Evolutionary conservation across 352 stramenopile species (phyloP), one percentile per base, ranked within the genome.

Genomic region (Phytophthora lateralis): DNA sequence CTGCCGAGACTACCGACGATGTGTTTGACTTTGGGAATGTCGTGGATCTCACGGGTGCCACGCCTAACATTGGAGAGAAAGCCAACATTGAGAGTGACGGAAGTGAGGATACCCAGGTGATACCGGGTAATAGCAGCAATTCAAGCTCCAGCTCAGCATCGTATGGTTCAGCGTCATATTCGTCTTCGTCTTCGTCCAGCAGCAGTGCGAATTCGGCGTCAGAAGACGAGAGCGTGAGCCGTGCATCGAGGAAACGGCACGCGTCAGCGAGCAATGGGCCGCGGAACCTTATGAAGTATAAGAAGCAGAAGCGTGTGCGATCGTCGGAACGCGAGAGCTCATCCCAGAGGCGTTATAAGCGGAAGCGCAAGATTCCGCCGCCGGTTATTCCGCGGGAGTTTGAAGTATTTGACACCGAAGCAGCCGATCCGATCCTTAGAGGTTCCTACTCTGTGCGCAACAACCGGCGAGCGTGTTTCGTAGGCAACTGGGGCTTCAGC

Each of bases 401-500:
- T 63, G 20, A 38, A 3, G 50, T 81, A n/a, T 91, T 91, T 32
- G 46, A 84, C 8, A 61, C 30, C 15, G 72, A 77, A 32, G 52
- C 68, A 7, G 39, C 55, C 3, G 75, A 90, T 55, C 82, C 82
- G 14, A 82, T 89, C 30, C 66, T 92, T 38, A 81, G 71, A 26
- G 82, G 82, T 5, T 62, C 63, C 7, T 92, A 92, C 52, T 27
- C 47, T 35, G 53, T 88, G 43, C 71, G 63, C 1, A 65, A 58
- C 20, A 77, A 66, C 43, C 72, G 75, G 12, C 78, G 79, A 10
- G 82, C 75, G 3, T 67, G 69, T 41, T 90, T 90, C 47, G 53
- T 68, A 2, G 82, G 82, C 0, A 53, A 71, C 12, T 92, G 82
- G 82, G 82, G 73, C 27, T 92, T 92, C 41, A 84, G 58, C n/a